Percentiles rank a stretch among this genome's conserved stretches.
phyloP scores from a whole-genome alignment of 2,329 filamentous ascomycete species.

The Purpureocillium lavendulum region DNA sequence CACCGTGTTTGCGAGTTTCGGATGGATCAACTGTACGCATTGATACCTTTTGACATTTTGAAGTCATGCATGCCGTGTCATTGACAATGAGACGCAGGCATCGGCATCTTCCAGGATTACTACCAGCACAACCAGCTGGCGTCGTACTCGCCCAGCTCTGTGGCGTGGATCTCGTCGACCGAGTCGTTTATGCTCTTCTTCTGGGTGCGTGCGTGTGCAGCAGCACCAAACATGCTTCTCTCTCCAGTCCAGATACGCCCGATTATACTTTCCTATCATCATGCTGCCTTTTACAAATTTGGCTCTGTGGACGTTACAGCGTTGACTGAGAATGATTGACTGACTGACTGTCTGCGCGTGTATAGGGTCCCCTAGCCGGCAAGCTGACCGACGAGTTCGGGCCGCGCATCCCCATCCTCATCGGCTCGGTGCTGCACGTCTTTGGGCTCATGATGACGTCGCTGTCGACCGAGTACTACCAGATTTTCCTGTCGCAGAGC shows the following conservation, averaged over 20 bases:
- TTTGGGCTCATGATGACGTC: conserved; percentile 57
- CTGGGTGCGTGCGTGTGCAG: conserved; percentile 28
- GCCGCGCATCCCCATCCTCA: conserved; percentile 43
- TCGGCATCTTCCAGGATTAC: conserved; percentile 50
- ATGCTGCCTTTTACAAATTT: too few relatives aligned
- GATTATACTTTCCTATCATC: too few relatives aligned
- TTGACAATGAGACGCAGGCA: conserved; percentile 14
- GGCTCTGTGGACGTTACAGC: too few relatives aligned
- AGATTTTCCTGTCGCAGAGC: conserved; percentile 30
- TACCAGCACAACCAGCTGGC: conserved; percentile 41
- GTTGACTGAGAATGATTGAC: too few relatives aligned
- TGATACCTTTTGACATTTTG: not conserved
- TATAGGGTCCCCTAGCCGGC: conserved; percentile 7
- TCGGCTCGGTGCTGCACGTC: conserved; percentile 46
- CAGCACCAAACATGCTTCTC: conserved; percentile 9
- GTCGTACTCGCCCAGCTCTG: conserved; percentile 40
- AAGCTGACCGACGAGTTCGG: conserved; percentile 45
- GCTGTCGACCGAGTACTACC: conserved; percentile 32
- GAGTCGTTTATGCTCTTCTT: conserved; percentile 36
- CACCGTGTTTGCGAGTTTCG: conserved; percentile 25
- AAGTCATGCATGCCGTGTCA: too few relatives aligned
- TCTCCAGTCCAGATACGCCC: too few relatives aligned
- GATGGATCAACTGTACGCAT: conserved; percentile 15
- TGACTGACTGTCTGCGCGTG: conserved; percentile 31
- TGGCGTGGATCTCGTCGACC: conserved; percentile 55